phyloP scores from a whole-genome alignment of 108 stramenopile genomes.

The Epipyxis sp. region DNA sequence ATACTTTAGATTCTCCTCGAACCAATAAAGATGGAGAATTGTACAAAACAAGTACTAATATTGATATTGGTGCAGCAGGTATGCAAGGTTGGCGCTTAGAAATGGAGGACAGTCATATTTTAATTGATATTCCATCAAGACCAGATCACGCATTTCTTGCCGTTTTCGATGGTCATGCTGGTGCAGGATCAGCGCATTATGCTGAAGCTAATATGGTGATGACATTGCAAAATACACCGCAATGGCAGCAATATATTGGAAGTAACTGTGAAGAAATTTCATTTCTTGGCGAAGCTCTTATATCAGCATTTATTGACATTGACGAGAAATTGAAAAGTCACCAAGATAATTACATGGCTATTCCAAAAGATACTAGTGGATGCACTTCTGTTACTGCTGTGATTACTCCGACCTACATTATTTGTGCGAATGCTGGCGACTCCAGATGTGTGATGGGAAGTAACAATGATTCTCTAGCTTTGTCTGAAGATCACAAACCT shows the following conservation, averaged over 20 bases:
- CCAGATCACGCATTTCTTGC: constrained; percentile 10
- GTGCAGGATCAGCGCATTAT: constrained; percentile 13
- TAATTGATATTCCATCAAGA: neutral
- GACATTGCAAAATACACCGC: neutral
- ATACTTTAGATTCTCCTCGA: neutral
- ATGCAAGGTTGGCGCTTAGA: constrained; percentile 35
- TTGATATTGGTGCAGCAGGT: constrained; percentile 17
- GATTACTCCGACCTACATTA: constrained; percentile 8
- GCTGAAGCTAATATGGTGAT: constrained; percentile 3
- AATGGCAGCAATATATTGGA: constrained; percentile 13
- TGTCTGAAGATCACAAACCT: constrained; percentile 52
- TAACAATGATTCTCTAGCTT: neutral
- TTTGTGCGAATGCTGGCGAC: constrained; percentile 33
- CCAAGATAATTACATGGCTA: neutral
- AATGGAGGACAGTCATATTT: constrained; percentile 29
- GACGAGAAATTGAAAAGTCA: constrained; percentile 16
- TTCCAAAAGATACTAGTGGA: neutral
- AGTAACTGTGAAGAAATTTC: neutral
- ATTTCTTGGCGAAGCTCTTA: neutral
- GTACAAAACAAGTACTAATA: neutral
- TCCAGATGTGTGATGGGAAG: constrained; percentile 29
- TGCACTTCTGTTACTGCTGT: constrained; percentile 29
- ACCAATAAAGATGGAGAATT: constrained; percentile 1
- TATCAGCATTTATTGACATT: neutral
- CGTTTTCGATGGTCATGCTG: constrained; percentile 28